These are phyloP conservation scores for Clitopilus passeckerianus DNA, from an alignment of 768 basidiomycete genomes.

Conservation along the genomic window DNA sequence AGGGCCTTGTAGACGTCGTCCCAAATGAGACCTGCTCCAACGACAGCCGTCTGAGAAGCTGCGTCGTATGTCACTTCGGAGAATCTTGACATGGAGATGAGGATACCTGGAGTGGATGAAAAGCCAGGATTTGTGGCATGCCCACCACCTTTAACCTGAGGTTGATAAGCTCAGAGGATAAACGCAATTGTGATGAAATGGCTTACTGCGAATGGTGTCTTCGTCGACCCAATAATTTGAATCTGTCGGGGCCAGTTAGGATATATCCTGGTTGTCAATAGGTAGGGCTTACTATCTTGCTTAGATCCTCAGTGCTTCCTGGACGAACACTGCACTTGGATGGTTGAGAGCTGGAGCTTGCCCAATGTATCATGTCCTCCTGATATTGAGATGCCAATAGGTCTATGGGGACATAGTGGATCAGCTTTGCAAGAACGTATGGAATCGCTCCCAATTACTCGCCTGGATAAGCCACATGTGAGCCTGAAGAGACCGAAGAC, in stretches of 20 bases:
- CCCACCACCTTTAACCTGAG: slow-evolving; percentile 57
- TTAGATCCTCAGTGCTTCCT: slow-evolving; percentile 45
- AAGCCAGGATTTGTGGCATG: slow-evolving; percentile 51
- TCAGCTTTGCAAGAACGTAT: background rate
- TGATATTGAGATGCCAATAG: slow-evolving; percentile 21
- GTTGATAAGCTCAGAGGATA: background rate
- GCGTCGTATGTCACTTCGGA: slow-evolving; percentile 36
- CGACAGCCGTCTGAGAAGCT: slow-evolving; percentile 28
- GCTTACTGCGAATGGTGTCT: slow-evolving; percentile 51
- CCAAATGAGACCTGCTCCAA: slow-evolving; percentile 51
- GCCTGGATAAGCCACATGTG: background rate
- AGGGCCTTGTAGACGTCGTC: slow-evolving; percentile 58
- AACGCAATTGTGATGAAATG: background rate
- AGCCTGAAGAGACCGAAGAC: background rate
- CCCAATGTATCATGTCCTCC: slow-evolving; percentile 45
- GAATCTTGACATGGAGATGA: slow-evolving; percentile 51
- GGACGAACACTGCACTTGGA: slow-evolving; percentile 56
- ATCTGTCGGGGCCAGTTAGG: slow-evolving; percentile 26
- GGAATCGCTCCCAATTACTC: background rate
- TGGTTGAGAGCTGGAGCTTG: slow-evolving; percentile 37
- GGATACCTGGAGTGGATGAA: slow-evolving; percentile 56
- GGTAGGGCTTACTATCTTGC: slow-evolving; percentile 33
- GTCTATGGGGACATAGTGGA: background rate
- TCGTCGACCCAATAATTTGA: slow-evolving; percentile 33
- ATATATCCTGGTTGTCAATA: too few relatives aligned